These are phyloP conservation scores for Hordeum marinum DNA, from an alignment of 176 grass and related monocot genomes.

Conservation along the genomic window DNA sequence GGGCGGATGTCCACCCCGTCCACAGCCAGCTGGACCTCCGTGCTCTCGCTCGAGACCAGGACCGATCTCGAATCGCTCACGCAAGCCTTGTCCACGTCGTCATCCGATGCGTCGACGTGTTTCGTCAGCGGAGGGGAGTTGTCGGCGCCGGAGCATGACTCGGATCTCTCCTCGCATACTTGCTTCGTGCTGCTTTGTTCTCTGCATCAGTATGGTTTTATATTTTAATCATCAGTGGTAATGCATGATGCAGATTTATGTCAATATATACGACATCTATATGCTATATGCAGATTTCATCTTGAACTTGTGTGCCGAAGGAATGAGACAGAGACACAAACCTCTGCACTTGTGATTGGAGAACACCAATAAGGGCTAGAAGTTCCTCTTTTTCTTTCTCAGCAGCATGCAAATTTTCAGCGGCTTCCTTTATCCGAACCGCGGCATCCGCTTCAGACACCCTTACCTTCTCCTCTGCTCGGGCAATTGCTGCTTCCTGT, in stretches of 20 bases:
- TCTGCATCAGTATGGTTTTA: constrained; percentile 29
- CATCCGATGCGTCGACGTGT: constrained; percentile 73
- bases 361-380: constrained; percentile 52
- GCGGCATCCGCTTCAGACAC: constrained; percentile 59
- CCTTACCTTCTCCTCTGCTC: constrained; percentile 80
- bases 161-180: constrained; percentile 66
- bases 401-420: constrained; percentile 48
- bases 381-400: constrained; percentile 80
- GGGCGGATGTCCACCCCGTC: constrained; percentile 76
- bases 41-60: constrained; percentile 43
- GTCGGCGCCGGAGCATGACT: constrained; percentile 50
- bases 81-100: constrained; percentile 93
- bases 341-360: constrained; percentile 93
- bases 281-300: constrained; percentile 1
- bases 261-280: not conserved
- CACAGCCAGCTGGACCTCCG: constrained; percentile 52
- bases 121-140: constrained; percentile 71
- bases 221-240: constrained; percentile 1
- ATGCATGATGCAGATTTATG: not conserved
- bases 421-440: constrained; percentile 58
- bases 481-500: constrained; percentile 79
- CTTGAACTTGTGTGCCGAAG: not conserved
- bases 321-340: constrained; percentile 22
- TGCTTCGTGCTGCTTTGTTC: constrained; percentile 63
- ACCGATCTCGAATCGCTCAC: constrained; percentile 63